Evolutionary conservation across 2,329 filamentous ascomycete genomes (phyloP).

Genomic region (Metarhizium anisopliae): DNA sequence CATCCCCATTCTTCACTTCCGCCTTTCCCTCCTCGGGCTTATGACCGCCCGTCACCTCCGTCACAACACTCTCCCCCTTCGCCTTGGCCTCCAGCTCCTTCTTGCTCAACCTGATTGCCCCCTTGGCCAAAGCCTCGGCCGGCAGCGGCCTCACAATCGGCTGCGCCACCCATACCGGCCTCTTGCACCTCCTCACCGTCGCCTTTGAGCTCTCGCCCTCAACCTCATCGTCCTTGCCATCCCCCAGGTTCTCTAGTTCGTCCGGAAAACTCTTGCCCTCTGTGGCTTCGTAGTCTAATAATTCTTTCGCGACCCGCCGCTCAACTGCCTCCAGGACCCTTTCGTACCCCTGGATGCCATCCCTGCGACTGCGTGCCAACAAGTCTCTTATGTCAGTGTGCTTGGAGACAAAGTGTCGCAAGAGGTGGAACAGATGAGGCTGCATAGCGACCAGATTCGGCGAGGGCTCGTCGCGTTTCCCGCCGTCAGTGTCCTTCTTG

Average conservation of each 20-base stretch:
- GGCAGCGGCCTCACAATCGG: slow-evolving; percentile 80
- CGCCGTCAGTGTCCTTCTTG: slow-evolving; percentile 27
- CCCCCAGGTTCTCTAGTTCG: slow-evolving; percentile 17
- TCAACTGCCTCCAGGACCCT: slow-evolving; percentile 69
- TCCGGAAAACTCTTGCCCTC: slow-evolving; percentile 40
- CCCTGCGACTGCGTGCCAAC: slow-evolving; percentile 59
- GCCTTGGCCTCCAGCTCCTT: slow-evolving; percentile 38
- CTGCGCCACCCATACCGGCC: slow-evolving; percentile 87
- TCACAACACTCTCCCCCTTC: slow-evolving; percentile 1
- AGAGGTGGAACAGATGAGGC: slow-evolving; percentile 84
- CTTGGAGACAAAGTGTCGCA: slow-evolving; percentile 69
- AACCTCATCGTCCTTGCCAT: slow-evolving; percentile 20
- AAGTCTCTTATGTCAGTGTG: slow-evolving; percentile 81
- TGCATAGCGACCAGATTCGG: slow-evolving; percentile 75
- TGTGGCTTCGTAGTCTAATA: slow-evolving; percentile 56
- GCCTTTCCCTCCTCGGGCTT: not conserved
- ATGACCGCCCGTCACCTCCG: slow-evolving; percentile 3
- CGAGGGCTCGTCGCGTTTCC: slow-evolving; percentile 28
- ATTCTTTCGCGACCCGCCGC: slow-evolving; percentile 59
- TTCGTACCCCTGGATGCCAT: slow-evolving; percentile 71
- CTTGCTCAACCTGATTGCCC: slow-evolving; percentile 65
- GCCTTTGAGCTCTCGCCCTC: slow-evolving; percentile 53
- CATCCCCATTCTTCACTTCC: slow-evolving; percentile 34
- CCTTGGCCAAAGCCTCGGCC: slow-evolving; percentile 76
- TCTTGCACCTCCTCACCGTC: slow-evolving; percentile 62